These are phyloP conservation scores for Arachis monticola DNA, from an alignment of 331 rosid genomes.

Conservation along the genomic window DNA sequence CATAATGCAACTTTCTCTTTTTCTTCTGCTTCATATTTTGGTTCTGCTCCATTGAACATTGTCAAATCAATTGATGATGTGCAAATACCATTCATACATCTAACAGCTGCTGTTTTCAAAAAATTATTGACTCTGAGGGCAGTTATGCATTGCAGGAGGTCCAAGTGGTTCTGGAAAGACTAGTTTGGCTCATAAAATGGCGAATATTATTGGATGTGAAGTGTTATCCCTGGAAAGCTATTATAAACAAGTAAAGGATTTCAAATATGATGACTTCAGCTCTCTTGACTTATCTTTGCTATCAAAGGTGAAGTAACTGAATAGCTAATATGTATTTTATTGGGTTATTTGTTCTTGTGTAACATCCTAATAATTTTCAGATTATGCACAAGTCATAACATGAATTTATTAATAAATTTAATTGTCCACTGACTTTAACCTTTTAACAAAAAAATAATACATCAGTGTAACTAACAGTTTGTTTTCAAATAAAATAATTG, in stretches of 20 bases:
- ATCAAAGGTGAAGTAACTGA: constrained; percentile 67
- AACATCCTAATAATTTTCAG: too few relatives aligned
- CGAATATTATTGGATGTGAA: constrained; percentile 97
- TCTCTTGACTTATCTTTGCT: constrained; percentile 85
- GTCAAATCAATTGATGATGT: constrained; percentile 29
- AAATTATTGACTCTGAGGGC: constrained; percentile 38
- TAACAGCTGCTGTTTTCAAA: constrained; percentile 17
- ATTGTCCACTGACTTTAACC: too few relatives aligned
- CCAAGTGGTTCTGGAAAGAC: constrained; percentile 99
- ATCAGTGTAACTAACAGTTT: too few relatives aligned
- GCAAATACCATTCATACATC: constrained; percentile 4
- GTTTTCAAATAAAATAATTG: too few relatives aligned
- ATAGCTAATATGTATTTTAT: constrained; percentile 31
- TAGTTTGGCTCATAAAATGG: constrained; percentile 99
- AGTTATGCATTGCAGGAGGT: constrained; percentile 74
- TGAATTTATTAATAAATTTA: too few relatives aligned
- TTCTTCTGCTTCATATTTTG: constrained; percentile 18
- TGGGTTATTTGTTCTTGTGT: background rate
- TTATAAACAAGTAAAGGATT: constrained; percentile 87
- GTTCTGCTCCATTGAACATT: constrained; percentile 25
- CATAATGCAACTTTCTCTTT: constrained; percentile 6
- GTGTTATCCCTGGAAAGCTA: constrained; percentile 95
- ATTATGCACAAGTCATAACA: too few relatives aligned
- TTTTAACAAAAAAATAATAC: too few relatives aligned
- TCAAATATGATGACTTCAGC: constrained; percentile 88